These are phyloP conservation scores for Oryza brachyantha DNA, from an alignment of 176 grass and related monocot species.

Conservation along the genomic window DNA sequence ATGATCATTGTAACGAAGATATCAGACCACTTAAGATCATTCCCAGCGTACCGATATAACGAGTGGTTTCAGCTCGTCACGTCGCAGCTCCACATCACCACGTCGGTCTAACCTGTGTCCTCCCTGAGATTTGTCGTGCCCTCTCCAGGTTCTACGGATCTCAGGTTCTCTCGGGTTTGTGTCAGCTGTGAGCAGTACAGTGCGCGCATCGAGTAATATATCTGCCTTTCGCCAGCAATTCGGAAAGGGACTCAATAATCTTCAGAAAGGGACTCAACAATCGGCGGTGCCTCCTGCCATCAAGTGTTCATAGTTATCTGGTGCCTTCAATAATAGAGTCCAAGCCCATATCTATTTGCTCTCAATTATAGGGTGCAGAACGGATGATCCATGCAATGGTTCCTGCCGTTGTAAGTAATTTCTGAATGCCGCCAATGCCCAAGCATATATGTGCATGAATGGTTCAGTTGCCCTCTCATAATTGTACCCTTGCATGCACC, in stretches of 20 bases:
- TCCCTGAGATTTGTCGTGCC: no score
- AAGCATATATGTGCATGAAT: neutral
- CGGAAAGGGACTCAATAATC: conserved; percentile 19
- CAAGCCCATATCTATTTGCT: conserved; percentile 23
- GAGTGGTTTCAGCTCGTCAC: no score
- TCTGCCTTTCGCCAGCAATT: neutral
- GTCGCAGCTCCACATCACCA: no score
- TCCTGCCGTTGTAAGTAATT: conserved; percentile 7
- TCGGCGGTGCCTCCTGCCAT: conserved; percentile 1
- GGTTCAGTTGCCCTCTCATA: neutral
- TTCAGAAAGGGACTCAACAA: conserved; percentile 21
- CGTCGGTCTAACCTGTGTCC: no score
- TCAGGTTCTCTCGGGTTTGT: neutral
- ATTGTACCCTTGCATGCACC: conserved; percentile 14
- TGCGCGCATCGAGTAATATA: neutral
- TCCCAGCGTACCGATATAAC: no score
- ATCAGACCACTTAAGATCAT: no score
- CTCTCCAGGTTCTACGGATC: no score
- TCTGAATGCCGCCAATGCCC: neutral
- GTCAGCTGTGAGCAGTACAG: neutral
- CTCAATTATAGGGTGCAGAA: conserved; percentile 43
- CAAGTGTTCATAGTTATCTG: neutral
- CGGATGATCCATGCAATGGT: conserved; percentile 19
- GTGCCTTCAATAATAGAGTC: conserved; percentile 45
- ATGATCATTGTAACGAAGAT: no score